A percentile compares a stretch with the other conserved stretches of the same genome.
phyloP scores from a whole-genome alignment of 139 green algal species.

The Tetratostichococcus sp. region DNA sequence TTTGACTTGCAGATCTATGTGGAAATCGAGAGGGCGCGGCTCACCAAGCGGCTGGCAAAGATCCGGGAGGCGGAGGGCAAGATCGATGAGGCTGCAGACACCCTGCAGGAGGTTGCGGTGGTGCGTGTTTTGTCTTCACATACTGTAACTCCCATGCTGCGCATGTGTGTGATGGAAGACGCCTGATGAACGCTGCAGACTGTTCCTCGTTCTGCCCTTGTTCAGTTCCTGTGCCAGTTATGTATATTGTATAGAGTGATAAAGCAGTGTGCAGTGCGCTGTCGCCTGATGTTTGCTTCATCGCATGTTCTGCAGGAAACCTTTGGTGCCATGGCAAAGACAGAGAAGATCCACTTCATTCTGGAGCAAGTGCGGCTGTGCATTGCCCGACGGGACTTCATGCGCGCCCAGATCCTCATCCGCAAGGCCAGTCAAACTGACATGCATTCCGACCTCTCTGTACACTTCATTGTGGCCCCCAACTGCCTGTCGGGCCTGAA shows the following conservation, averaged over 20 bases:
- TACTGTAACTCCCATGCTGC: too few species aligned
- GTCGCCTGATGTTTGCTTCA: background rate
- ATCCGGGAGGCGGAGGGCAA: constrained; percentile 93
- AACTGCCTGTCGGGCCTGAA: too few species aligned
- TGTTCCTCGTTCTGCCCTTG: background rate
- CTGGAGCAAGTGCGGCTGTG: constrained; percentile 81
- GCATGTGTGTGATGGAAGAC: background rate
- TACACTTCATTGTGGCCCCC: too few species aligned
- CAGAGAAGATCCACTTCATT: constrained; percentile 98
- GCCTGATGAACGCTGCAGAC: background rate
- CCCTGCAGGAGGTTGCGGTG: constrained; percentile 95
- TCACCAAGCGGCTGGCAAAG: constrained; percentile 79
- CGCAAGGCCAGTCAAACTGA: too few species aligned
- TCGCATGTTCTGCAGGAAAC: constrained; percentile 69
- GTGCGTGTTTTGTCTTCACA: constrained; percentile 30
- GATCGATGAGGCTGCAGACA: constrained; percentile 85
- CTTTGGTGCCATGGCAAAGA: constrained; percentile 97
- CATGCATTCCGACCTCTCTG: too few species aligned
- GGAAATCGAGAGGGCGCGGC: constrained; percentile 94
- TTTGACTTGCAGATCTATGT: constrained; percentile 87
- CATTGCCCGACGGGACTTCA: constrained; percentile 64
- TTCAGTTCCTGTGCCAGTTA: background rate
- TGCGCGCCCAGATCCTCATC: constrained; percentile 55
- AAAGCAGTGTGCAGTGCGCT: background rate
- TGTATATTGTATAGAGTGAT: too few species aligned